These are phyloP conservation scores for Globisporangium nodosum DNA, from an alignment of 352 stramenopile species.

Conservation along the genomic window DNA sequence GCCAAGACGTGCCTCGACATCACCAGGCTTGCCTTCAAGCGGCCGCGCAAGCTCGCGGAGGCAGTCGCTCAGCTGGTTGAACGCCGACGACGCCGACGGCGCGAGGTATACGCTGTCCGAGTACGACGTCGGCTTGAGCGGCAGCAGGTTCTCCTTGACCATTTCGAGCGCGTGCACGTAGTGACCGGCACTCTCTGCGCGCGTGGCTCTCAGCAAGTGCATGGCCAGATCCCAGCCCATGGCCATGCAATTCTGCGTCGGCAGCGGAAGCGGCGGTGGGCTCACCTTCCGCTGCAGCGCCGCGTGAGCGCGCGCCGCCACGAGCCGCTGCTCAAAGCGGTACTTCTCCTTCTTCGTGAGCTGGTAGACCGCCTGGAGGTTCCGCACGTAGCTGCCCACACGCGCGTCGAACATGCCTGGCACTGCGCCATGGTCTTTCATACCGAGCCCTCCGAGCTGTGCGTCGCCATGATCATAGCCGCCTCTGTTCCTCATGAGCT, in stretches of 20 bases:
- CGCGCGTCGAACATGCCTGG: conserved; percentile 63
- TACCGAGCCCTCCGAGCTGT: conserved; percentile 14
- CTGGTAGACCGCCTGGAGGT: conserved; percentile 67
- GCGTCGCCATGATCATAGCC: neutral
- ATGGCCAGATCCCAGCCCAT: conserved; percentile 82
- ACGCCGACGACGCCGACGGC: conserved; percentile 61
- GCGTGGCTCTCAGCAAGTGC: conserved; percentile 64
- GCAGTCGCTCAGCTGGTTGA: conserved; percentile 71
- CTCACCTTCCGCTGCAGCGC: conserved; percentile 65
- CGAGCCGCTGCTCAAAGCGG: conserved; percentile 61
- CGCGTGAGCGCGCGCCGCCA: conserved; percentile 42
- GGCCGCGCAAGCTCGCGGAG: conserved; percentile 39
- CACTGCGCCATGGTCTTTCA: conserved; percentile 8
- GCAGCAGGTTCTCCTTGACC: conserved; percentile 59
- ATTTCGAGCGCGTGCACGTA: conserved; percentile 70
- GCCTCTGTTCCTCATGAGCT: neutral
- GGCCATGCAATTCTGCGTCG: conserved; percentile 77
- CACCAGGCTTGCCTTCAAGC: conserved; percentile 6
- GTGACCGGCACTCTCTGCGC: conserved; percentile 51
- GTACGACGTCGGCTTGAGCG: conserved; percentile 77
- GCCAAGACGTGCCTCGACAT: conserved; percentile 27
- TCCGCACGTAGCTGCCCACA: conserved; percentile 64
- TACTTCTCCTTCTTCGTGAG: conserved; percentile 81
- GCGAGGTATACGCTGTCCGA: conserved; percentile 81
- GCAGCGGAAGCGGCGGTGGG: conserved; percentile 65